phyloP scores from a whole-genome alignment of 768 basidiomycete species.

The Mycena polygramma region DNA sequence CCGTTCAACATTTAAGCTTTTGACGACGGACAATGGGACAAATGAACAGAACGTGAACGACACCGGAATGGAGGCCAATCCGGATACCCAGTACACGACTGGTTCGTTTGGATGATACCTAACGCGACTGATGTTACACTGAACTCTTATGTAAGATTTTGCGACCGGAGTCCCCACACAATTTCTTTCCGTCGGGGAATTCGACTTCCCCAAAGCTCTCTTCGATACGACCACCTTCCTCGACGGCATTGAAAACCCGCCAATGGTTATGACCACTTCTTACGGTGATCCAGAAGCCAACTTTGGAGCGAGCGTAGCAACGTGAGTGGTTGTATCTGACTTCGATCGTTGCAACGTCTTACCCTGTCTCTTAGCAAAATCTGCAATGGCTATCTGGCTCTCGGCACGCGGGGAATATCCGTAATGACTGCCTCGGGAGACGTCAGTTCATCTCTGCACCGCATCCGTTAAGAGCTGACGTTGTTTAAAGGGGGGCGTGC shows the following conservation, averaged over 20 bases:
- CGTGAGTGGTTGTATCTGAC: conserved; percentile 31
- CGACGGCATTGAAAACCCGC: conserved; percentile 12
- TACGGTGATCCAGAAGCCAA: neutral
- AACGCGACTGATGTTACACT: neutral
- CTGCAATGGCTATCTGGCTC: conserved; percentile 25
- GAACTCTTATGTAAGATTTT: neutral
- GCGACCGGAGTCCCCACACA: neutral
- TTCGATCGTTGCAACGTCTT: neutral
- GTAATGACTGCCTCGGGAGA: conserved; percentile 41
- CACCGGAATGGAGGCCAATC: neutral
- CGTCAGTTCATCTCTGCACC: neutral
- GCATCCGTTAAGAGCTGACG: no score
- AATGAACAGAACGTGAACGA: neutral
- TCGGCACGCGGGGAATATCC: conserved; percentile 25
- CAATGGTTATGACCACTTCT: conserved; percentile 14
- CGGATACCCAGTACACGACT: conserved; percentile 20
- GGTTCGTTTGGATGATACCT: neutral
- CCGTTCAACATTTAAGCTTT: conserved; percentile 1
- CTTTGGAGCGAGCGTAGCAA: conserved; percentile 16
- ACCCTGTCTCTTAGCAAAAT: conserved; percentile 15
- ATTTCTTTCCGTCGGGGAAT: conserved; percentile 38
- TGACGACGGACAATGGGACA: neutral
- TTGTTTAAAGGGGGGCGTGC: no score
- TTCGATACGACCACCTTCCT: conserved; percentile 16
- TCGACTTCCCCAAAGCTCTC: conserved; percentile 30